Base-by-base conservation (phyloP, 306 rosid species). In the Canavalia gladiata region DNA sequence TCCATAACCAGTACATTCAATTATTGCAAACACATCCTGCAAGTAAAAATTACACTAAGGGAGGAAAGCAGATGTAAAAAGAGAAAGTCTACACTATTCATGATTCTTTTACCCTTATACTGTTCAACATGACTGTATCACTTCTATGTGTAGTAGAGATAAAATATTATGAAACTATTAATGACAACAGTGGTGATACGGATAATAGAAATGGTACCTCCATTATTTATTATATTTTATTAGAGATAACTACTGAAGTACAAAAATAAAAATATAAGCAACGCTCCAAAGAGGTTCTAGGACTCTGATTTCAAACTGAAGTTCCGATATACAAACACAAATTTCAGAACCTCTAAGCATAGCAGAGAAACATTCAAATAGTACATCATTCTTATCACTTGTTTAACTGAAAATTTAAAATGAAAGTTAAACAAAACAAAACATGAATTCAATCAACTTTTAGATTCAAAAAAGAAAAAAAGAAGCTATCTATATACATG, bases 31-130 rank as follows among this genome's bases (percentile, higher is more conserved):
- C 51, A 54, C 54, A 59, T 63, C 39, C 37, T 50, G 5, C 43
- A 55, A 49, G 78, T 25, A 54, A 39, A 83, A 77, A 13, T 34
- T 52, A 60, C 42, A 62, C 69, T 65, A 18, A 45, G 63, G 7
- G 18, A 71, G 49, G 28, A 30, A 75, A 71, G 52, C 28, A 63
- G n/a, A 45, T 9, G 37, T 11, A 25, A 46, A 54, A 46, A 47
- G 54, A 68, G 34, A 31, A 12, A 78, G 45, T 62, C 68, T 18
- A 70, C 34, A 66, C 33, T 30, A 11, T 50, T 73, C 50, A 72
- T 7, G 56, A 1, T 65, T 28, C 49, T 51, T 70, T 52, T 18
- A n/a, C 29, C 51, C 42, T 8, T 70, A 4, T 47, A 31, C 46
- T 51, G 37, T 47, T 57, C 67, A 42, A 67, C 45, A 45, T 51